Evolutionary conservation across 2,329 filamentous ascomycete species (phyloP), one percentile per base, ranked within the genome.

Genomic region (Fusarium lateritium): DNA sequence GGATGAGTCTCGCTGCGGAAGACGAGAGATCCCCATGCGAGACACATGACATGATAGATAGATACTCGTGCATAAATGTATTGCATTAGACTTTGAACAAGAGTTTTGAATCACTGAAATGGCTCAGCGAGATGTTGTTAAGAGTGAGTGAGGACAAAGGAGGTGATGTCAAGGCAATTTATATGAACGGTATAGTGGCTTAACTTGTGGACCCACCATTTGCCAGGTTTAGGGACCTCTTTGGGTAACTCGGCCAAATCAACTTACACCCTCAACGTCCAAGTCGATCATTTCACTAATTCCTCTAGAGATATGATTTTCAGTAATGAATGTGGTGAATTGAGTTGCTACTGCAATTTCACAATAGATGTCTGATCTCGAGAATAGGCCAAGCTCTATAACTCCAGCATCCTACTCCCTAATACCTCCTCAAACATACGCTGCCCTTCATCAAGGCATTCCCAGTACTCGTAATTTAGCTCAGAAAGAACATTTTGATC

Each of bases 21-120:
- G 49, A 49, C 38, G 43, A 49, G 62, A 47, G 28, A 31, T 56
- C 28, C 31, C 42, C 19, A 17, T 42, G 26, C 34, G 45, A 24
- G 44, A 54, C 42, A 63, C 40, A 63, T 40, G 36, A 63, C 40
- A 63, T 40, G 36, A 65, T 60, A 65, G 45, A 56, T 60, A 70
- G 57, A 67, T 24, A 47, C 33, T 59, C 26, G 42, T 50, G 67
- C 40, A 60, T 64, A 53, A 42, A 56, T n/a, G n/a, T 21, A 33
- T 36, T 62, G 43, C 45, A 59, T 59, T 59, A 54, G 56, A 59
- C 17, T 28, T 46, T 52, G 39, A 34, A 22, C 6, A 38, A 64
- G 57, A 43, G 14, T n/a, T 46, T 40, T 38, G 15, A 51, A 34
- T 38, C 39, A 19, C 10, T 11, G 24, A 28, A 42, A 26, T 13